Conservation (phyloP, 2,329 filamentous ascomycete species). For the Geosmithia morbida region DNA sequence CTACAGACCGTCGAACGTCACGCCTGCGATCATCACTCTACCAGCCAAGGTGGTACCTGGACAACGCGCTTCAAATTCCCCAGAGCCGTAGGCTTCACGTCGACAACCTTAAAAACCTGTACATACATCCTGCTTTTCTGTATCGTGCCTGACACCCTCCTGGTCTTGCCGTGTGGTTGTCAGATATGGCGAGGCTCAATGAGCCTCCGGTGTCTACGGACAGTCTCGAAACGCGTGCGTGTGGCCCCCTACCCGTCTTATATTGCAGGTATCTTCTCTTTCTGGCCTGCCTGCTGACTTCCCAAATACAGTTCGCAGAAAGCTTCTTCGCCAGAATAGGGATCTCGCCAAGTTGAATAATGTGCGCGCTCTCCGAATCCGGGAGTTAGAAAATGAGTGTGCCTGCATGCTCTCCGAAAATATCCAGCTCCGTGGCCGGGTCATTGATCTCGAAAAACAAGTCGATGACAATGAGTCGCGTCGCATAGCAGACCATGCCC, state of each 20-base stretch:
- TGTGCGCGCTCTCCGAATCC: constrained; percentile 61
- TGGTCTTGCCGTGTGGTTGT: background rate
- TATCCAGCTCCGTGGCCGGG: constrained; percentile 54
- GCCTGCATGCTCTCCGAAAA: constrained; percentile 68
- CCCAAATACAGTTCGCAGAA: constrained; percentile 50
- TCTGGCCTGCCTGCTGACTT: background rate
- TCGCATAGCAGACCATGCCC: constrained; percentile 49
- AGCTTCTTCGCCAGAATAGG: constrained; percentile 70
- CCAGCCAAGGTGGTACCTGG: background rate
- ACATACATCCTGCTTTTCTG: background rate
- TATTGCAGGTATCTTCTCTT: background rate
- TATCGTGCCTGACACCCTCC: background rate
- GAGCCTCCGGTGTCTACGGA: constrained; percentile 55
- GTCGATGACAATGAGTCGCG: constrained; percentile 45
- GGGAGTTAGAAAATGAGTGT: constrained; percentile 61
- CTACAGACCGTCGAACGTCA: background rate
- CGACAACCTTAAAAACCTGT: background rate
- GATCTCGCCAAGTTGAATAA: constrained; percentile 73
- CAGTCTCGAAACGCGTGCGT: constrained; percentile 57
- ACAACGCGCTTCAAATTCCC: background rate
- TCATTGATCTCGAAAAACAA: constrained; percentile 55
- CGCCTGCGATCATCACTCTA: background rate
- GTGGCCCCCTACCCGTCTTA: background rate
- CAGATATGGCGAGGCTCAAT: constrained; percentile 67
- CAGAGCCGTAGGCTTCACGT: background rate